Base-by-base conservation (phyloP, 805 yeast genomes). In the Saccharomycopsis malanga region DNA sequence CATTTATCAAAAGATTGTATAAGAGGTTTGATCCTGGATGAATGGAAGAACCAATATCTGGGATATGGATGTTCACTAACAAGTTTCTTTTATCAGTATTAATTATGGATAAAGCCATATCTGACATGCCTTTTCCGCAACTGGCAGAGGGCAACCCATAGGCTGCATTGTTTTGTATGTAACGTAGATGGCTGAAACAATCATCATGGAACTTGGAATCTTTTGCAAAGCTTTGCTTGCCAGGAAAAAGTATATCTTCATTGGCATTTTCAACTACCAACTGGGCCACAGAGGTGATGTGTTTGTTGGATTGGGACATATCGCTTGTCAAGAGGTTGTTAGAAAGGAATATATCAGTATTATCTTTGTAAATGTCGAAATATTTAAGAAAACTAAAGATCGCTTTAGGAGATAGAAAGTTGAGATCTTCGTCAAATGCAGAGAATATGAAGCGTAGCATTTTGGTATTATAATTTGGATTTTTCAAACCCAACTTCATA, bases 11-110 rank as follows among this genome's bases (percentile, higher is more conserved):
- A 22, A 52, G 35, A 25, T 47, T 20, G 23, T 46, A 46, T 44
- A 62, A 59, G 2, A 58, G 30, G 4, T 49, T 44, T 21, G 61
- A 55, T 20, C 52, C 54, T 1, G 74, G 74, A 2, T 61, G 18
- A 3, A 70, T 30, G 41, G 56, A 62, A 1, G 71, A 57, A 7
- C 65, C 64, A 3, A 69, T 44, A 53, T 72, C 76, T 3, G 74
- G 72, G 6, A 72, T 53, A 53, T 72, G 76, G 5, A 72, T 46
- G 45, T 67, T 64, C 9, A 72, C 42, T 4, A 52, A 39, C 47
- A 65, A 63, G 44, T 64, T 65, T 34, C 73, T 54, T 9, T 68
- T 53, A 52, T 65, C 68, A 39, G 64, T 50, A 42, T 63, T 62
- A 39, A 62, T 67, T 27, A 70, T 45, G 1, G 76, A 72, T 1